These are phyloP conservation scores for Pulveroboletus sp. DNA, from an alignment of 768 basidiomycete species.

Conservation along the genomic window DNA sequence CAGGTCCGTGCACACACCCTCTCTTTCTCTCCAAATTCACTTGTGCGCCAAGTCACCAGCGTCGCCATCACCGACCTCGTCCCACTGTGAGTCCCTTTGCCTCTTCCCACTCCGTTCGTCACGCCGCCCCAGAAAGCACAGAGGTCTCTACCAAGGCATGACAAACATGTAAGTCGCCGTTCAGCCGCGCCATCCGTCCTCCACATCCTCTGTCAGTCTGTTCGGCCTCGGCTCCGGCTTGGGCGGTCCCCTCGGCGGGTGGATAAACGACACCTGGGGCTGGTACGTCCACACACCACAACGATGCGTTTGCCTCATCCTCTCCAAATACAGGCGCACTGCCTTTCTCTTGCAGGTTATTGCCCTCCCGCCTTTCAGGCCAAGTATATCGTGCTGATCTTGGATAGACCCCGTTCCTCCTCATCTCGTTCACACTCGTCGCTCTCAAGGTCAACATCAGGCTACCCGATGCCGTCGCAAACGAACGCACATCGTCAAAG, in stretches of 20 bases:
- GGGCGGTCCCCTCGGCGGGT: slow-evolving; percentile 80
- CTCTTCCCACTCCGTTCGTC: not conserved
- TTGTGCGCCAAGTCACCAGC: slow-evolving; percentile 63
- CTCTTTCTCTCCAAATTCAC: slow-evolving; percentile 12
- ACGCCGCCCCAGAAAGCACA: slow-evolving; percentile 57
- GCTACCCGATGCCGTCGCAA: slow-evolving; percentile 64
- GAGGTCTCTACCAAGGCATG: slow-evolving; percentile 90
- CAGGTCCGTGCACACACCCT: slow-evolving; percentile 46
- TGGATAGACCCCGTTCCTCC: slow-evolving; percentile 69
- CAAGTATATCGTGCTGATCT: slow-evolving; percentile 8
- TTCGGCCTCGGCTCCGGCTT: slow-evolving; percentile 82
- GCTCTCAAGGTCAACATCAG: slow-evolving; percentile 74
- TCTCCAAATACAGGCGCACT: slow-evolving; percentile 55
- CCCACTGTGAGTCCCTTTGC: slow-evolving; percentile 59
- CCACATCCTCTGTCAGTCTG: slow-evolving; percentile 43
- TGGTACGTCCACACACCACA: slow-evolving; percentile 52
- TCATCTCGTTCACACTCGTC: slow-evolving; percentile 69
- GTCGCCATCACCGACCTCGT: slow-evolving; percentile 87
- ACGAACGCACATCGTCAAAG: slow-evolving; percentile 58
- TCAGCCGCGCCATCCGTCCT: slow-evolving; percentile 6
- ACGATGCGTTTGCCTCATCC: not conserved
- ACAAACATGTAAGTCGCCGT: slow-evolving; percentile 68
- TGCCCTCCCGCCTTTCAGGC: not conserved
- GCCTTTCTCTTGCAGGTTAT: slow-evolving; percentile 86
- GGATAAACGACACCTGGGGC: slow-evolving; percentile 81